These are phyloP conservation scores for Cryptococcus floricola DNA, from an alignment of 1,284 basidiomycete species.

Conservation along the genomic window DNA sequence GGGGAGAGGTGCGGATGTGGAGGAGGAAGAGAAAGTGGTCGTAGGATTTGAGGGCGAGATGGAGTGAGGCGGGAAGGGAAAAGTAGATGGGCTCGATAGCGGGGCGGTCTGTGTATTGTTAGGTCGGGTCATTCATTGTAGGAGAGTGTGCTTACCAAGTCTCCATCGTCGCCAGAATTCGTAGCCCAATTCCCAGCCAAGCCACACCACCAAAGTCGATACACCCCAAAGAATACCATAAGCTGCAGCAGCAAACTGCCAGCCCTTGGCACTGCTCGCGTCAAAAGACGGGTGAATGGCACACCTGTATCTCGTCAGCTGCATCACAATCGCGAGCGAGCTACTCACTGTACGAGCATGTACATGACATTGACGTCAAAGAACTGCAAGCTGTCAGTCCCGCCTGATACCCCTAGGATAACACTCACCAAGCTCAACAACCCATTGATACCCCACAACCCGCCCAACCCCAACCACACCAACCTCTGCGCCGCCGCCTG, in stretches of 20 bases:
- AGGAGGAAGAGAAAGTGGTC: slow-evolving; percentile 76
- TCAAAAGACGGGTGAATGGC: slow-evolving; percentile 19
- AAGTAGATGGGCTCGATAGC: slow-evolving; percentile 74
- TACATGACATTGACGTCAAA: slow-evolving; percentile 40
- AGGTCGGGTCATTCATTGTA: neutral
- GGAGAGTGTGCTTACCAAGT: slow-evolving; percentile 58
- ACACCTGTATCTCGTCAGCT: slow-evolving; percentile 15
- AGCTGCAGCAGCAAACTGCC: slow-evolving; percentile 32
- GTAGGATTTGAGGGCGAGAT: slow-evolving; percentile 70
- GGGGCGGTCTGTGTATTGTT: slow-evolving; percentile 60
- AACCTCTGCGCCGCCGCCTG: slow-evolving; percentile 14
- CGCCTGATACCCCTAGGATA: neutral
- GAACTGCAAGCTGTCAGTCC: slow-evolving; percentile 20
- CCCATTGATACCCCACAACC: slow-evolving; percentile 19
- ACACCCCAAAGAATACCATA: slow-evolving; percentile 66
- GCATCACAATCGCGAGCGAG: neutral
- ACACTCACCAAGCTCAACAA: slow-evolving; percentile 27
- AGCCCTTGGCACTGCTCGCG: slow-evolving; percentile 16
- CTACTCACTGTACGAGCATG: slow-evolving; percentile 29
- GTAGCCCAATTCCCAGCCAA: slow-evolving; percentile 74
- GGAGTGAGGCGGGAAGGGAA: slow-evolving; percentile 68
- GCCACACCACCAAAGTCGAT: slow-evolving; percentile 69
- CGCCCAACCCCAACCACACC: slow-evolving; percentile 28
- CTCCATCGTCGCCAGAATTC: slow-evolving; percentile 76
- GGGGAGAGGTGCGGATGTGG: slow-evolving; percentile 67